Conservation (phyloP, 108 stramenopile species). For the Skeletonema tropicum region DNA sequence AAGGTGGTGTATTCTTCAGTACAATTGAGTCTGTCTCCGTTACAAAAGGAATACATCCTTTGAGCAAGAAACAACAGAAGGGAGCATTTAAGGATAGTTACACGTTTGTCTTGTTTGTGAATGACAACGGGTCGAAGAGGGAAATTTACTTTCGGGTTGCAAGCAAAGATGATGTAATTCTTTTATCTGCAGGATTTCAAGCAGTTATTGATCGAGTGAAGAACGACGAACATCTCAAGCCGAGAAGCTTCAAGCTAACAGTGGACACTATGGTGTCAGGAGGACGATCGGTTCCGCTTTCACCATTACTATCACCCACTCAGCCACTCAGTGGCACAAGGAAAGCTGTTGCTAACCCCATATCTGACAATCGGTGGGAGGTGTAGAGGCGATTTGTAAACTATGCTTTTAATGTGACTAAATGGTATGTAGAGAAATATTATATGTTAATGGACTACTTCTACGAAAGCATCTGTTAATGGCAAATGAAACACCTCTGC, state of each 20-base stretch:
- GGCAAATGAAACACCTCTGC: no score
- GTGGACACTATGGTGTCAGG: constrained; percentile 8
- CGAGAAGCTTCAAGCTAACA: constrained; percentile 9
- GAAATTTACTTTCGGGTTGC: constrained; percentile 47
- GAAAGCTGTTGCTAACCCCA: constrained; percentile 7
- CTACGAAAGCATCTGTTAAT: no score
- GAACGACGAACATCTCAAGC: constrained; percentile 20
- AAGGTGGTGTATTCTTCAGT: constrained; percentile 47
- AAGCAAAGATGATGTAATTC: constrained; percentile 39
- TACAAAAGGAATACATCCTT: constrained; percentile 36
- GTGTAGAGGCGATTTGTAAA: not conserved
- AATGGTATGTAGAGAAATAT: not conserved
- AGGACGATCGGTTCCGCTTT: not conserved
- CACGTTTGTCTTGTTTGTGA: constrained; percentile 40
- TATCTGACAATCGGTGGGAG: constrained; percentile 22
- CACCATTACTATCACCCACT: constrained; percentile 7
- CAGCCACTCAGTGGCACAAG: constrained; percentile 24
- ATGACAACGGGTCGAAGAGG: constrained; percentile 27
- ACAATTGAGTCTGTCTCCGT: constrained; percentile 32
- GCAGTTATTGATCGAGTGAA: constrained; percentile 45
- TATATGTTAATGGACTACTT: not conserved
- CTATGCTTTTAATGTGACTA: not conserved
- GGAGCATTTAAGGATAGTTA: constrained; percentile 54
- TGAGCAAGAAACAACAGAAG: constrained; percentile 50
- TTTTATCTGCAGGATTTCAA: constrained; percentile 44